phyloP scores from a whole-genome alignment of 139 green algal species.

The Chlamydomonas asymmetrica region DNA sequence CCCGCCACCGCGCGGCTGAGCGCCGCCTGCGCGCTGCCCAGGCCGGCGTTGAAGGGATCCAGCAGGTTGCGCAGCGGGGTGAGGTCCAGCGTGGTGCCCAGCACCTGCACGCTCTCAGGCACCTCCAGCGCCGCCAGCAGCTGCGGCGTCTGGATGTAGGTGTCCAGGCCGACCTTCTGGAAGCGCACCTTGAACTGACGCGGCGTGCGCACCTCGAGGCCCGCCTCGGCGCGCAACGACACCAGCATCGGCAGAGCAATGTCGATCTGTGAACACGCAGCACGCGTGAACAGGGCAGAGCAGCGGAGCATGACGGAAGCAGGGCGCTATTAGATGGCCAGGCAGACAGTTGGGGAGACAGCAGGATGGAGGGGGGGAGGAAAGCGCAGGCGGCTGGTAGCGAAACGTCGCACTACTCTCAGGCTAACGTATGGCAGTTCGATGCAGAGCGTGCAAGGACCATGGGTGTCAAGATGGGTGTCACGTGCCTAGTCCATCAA shows the following conservation, averaged over 20 bases:
- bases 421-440: too few species aligned
- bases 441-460: too few species aligned
- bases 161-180: constrained; percentile 27
- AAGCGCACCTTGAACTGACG: constrained; percentile 37
- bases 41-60: constrained; percentile 27
- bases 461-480: too few species aligned
- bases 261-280: constrained; percentile 17
- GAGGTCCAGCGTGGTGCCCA: constrained; percentile 55
- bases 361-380: too few species aligned
- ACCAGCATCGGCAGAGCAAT: constrained; percentile 9
- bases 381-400: too few species aligned
- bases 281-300: too few species aligned
- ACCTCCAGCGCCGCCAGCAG: constrained; percentile 2
- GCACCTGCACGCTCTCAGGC: constrained; percentile 48
- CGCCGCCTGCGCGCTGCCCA: constrained; percentile 24
- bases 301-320: background rate
- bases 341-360: too few species aligned
- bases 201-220: constrained; percentile 29
- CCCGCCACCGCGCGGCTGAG: background rate
- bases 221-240: constrained; percentile 25
- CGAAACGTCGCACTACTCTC: too few species aligned
- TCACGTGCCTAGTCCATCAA: too few species aligned
- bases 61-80: constrained; percentile 28
- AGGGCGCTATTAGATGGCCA: too few species aligned
- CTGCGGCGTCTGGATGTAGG: constrained; percentile 13